These are phyloP conservation scores for Alternaria conjuncta DNA, from an alignment of 2,329 filamentous ascomycete genomes.

Conservation along the genomic window DNA sequence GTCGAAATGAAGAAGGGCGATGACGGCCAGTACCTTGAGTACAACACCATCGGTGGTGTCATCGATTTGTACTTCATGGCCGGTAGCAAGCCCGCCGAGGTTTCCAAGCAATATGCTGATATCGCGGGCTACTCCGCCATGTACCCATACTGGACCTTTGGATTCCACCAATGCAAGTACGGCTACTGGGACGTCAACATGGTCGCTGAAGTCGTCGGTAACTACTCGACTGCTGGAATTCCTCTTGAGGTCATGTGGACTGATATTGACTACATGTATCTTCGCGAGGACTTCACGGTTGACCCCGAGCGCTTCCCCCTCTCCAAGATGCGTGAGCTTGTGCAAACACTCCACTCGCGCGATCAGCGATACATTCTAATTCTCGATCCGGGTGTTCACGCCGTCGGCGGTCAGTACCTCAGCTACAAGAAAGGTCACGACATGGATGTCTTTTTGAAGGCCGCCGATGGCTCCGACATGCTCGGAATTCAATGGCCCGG, in stretches of 20 bases:
- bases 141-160: constrained; percentile 61
- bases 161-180: constrained; percentile 61
- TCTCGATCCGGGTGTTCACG: constrained; percentile 68
- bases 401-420: constrained; percentile 58
- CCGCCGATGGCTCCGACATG: constrained; percentile 62
- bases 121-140: constrained; percentile 57
- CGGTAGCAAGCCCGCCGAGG: constrained; percentile 55
- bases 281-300: constrained; percentile 66
- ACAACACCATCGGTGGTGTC: constrained; percentile 78
- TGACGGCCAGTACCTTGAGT: constrained; percentile 74
- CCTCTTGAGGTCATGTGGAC: constrained; percentile 77
- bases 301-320: constrained; percentile 70
- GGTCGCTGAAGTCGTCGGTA: constrained; percentile 70
- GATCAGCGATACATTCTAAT: constrained; percentile 78
- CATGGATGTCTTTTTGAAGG: constrained; percentile 61
- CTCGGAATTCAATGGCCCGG: constrained; percentile 80
- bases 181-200: constrained; percentile 65
- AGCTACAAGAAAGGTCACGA: constrained; percentile 68
- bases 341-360: constrained; percentile 69
- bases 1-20: constrained; percentile 71
- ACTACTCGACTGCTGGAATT: constrained; percentile 69
- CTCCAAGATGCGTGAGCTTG: constrained; percentile 67
- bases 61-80: constrained; percentile 67
- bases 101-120: constrained; percentile 59
- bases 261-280: constrained; percentile 74